Base-by-base conservation (phyloP, 2,329 filamentous ascomycete species). In the Aulographum hederae region DNA sequence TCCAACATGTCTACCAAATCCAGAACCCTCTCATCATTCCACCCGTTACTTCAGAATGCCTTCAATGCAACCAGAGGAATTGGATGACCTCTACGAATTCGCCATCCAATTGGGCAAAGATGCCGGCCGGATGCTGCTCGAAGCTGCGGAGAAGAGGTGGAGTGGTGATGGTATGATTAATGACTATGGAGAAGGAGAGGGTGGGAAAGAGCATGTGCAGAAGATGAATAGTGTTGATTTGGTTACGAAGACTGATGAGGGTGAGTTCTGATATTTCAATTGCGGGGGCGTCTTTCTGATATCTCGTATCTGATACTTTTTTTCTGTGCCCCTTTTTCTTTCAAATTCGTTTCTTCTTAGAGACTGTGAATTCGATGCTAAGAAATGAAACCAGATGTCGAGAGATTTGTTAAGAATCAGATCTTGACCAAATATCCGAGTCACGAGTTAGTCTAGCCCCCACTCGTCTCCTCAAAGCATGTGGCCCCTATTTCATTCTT, bases 201-300 rank as follows among this genome's bases (percentile, higher is more conserved):
- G 46, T 25, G 44, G 48, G 27, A 51, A 61, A 37, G 43, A 43
- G 2, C 61, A 65, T 33, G 54, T 60, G 5, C 74, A 82, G 52
- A 85, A 85, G 49, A 72, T 78, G 40, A 81, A 69, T 46, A 65
- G 76, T 1, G 78, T 84, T 8, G 78, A 84, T 47, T 68, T 84
- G 38, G 78, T 84, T 14, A 84, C 77, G 6, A 69, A 81, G 53
- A 78, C 74, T 1, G 78, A 84, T 46, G 66, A 77, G 52, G 73
- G 74, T 77, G 51, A 39, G 52, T 25, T 8, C 21, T n/a, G n/a
- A n/a, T n/a, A n/a, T n/a, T n/a, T n/a, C n/a, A n/a, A n/a, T n/a
- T 25, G 21, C 21, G 23, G 16, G 30, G n/a, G 36, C 17, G 16
- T 21, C 20, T 18, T 38, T 27, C 37, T n/a, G n/a, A n/a, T n/a